Base-by-base conservation (phyloP, 805 yeast genomes). In the Millerozyma miso region DNA sequence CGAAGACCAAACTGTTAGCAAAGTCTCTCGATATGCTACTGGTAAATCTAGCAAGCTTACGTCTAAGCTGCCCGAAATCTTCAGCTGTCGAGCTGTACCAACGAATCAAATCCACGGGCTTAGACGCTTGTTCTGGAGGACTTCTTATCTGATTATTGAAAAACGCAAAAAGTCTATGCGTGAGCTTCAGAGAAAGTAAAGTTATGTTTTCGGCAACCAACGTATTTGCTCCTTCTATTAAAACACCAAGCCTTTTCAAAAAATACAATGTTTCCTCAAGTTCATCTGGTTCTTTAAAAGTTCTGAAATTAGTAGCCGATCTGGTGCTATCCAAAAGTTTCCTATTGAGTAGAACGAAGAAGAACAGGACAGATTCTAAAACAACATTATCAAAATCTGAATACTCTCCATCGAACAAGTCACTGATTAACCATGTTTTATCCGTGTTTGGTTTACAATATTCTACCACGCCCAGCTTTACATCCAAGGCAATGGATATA, bases 271-370 rank as follows among this genome's bases (percentile, higher is more conserved):
- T 86, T 41, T 74, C 78, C 54, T 88, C 95, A 38, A 93, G 68
- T 56, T 85, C 89, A 51, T 91, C 99, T 1, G 96, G 90, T 54
- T 88, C 97, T 55, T 88, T 88, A 62, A 87, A 88, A 0, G 95
- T 85, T 52, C 89, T 77, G 65, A 87, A 86, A 12, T 84, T 77
- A 33, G 71, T 69, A 3, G 73, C 69, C 3, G 79, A 73, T 43
- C 79, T 76, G 0, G 89, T 81, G 45, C 89, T 80, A 52, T 88
- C 95, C 38, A 88, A 67, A 39, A 90, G 72, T 60, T 91, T 93
- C 53, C 82, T 75, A 53, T 85, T 83, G 26, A 91, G 64, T 38
- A 93, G 66, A 13, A 77, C 77, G 51, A 90, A 74, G 47, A 85
- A 79, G 55, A 84, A 85, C 31, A 77, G 74, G 13, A 88, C 85